Percentiles rank a stretch among this genome's conserved stretches.
phyloP scores from a whole-genome alignment of 441 rosid species.

The Populus hybrid region DNA sequence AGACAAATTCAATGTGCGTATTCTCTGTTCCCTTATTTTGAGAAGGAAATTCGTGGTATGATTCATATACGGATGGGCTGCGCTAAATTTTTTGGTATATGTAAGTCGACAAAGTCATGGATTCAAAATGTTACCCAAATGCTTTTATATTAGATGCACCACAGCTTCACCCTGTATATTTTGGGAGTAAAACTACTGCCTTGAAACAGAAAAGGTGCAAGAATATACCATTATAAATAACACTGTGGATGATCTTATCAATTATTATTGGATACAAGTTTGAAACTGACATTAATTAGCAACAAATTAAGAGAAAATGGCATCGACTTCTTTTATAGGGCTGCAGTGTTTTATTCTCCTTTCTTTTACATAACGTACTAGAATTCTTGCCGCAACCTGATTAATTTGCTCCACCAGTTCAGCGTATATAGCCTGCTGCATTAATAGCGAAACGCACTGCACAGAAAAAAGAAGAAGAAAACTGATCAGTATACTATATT shows the following conservation, averaged over 20 bases:
- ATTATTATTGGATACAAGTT: not conserved
- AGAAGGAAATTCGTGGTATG: too few species aligned
- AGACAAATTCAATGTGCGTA: too few species aligned
- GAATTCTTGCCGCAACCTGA: conserved; percentile 9
- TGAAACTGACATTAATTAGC: not conserved
- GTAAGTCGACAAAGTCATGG: too few species aligned
- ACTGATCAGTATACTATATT: not conserved
- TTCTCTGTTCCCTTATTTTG: too few species aligned
- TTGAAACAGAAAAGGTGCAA: too few species aligned
- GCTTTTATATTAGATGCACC: too few species aligned
- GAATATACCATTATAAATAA: not conserved
- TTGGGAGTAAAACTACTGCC: not conserved
- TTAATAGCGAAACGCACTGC: not conserved
- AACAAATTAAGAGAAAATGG: too few species aligned
- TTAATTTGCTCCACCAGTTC: not conserved
- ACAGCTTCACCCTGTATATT: too few species aligned
- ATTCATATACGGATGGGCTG: too few species aligned
- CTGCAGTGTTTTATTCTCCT: not conserved
- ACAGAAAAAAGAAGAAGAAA: not conserved
- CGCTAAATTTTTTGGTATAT: too few species aligned
- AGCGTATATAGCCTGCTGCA: not conserved
- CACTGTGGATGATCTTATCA: not conserved
- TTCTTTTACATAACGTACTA: not conserved
- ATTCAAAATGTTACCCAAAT: too few species aligned
- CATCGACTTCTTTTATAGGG: not conserved